Evolutionary conservation across 2,329 filamentous ascomycete genomes (phyloP).

Genomic region (Aspergillus arachidicola): DNA sequence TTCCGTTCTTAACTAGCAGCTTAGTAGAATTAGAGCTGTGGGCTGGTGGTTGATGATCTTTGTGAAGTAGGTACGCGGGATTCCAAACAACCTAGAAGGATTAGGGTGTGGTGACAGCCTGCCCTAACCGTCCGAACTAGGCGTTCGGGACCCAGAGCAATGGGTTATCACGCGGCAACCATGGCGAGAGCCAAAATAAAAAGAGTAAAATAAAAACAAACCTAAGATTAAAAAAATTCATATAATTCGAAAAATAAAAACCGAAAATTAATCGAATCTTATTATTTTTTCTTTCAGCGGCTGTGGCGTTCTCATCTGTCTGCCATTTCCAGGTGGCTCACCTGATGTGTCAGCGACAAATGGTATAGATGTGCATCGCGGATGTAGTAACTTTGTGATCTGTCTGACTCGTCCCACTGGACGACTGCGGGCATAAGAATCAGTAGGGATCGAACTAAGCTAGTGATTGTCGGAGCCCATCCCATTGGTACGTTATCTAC

Average conservation of each 20-base stretch:
- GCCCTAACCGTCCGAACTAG: background rate
- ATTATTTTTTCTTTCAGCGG: background rate
- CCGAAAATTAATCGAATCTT: background rate
- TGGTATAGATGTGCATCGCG: constrained; percentile 3
- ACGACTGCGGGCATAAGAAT: background rate
- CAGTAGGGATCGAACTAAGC: background rate
- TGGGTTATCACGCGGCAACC: background rate
- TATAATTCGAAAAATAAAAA: background rate
- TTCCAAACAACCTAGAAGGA: background rate
- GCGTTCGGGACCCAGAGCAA: background rate
- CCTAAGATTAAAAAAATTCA: no score
- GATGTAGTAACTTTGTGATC: constrained; percentile 2
- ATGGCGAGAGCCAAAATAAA: background rate
- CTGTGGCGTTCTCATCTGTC: constrained; percentile 1
- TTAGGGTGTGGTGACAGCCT: background rate
- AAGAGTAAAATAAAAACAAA: background rate
- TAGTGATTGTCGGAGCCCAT: background rate
- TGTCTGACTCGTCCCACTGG: constrained; percentile 2
- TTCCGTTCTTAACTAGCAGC: background rate
- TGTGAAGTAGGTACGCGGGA: background rate
- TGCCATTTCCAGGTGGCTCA: constrained; percentile 1
- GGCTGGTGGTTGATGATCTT: background rate
- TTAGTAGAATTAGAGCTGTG: background rate
- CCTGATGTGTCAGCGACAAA: constrained; percentile 6
- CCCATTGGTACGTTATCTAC: background rate